phyloP scores from a whole-genome alignment of 2,329 filamentous ascomycete species.

The Bimuria novae-zelandiae region DNA sequence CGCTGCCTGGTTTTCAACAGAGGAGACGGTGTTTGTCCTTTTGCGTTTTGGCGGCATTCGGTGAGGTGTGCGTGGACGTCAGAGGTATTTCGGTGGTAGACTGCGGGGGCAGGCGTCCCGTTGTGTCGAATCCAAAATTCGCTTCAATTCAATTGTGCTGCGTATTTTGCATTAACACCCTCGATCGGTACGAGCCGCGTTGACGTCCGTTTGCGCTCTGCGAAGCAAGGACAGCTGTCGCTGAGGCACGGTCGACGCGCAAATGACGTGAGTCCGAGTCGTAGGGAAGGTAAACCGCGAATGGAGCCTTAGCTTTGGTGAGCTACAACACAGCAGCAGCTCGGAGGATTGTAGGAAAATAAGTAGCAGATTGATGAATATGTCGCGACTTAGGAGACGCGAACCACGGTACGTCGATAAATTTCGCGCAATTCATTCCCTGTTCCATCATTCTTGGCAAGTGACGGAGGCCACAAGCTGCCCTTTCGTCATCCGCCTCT shows the following conservation, averaged over 20 bases:
- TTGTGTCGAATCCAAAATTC: too few relatives aligned
- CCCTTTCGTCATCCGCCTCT: conserved; percentile 3
- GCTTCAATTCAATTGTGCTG: too few relatives aligned
- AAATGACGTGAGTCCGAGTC: neutral
- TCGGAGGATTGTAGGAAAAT: conserved; percentile 1
- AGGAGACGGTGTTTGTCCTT: conserved; percentile 64
- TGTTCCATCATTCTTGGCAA: conserved; percentile 30
- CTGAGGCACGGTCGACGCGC: neutral
- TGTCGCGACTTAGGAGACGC: conserved; percentile 6
- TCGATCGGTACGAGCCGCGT: too few relatives aligned
- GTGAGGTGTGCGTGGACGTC: conserved; percentile 6
- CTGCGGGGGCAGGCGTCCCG: too few relatives aligned
- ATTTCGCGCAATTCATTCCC: conserved; percentile 25
- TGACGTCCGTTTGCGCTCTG: neutral
- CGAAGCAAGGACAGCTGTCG: neutral
- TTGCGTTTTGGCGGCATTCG: conserved; percentile 72
- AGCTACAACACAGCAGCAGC: conserved; percentile 1
- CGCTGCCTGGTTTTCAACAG: conserved; percentile 53
- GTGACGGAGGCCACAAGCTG: conserved; percentile 11
- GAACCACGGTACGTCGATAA: conserved; percentile 20
- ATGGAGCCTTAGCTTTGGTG: neutral
- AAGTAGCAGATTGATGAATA: conserved; percentile 2
- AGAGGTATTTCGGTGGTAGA: neutral
- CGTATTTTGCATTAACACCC: too few relatives aligned
- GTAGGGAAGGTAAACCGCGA: neutral